Conservation (phyloP, 371 early-diverging fungal genomes). For the Phascolomyces articulosus region DNA sequence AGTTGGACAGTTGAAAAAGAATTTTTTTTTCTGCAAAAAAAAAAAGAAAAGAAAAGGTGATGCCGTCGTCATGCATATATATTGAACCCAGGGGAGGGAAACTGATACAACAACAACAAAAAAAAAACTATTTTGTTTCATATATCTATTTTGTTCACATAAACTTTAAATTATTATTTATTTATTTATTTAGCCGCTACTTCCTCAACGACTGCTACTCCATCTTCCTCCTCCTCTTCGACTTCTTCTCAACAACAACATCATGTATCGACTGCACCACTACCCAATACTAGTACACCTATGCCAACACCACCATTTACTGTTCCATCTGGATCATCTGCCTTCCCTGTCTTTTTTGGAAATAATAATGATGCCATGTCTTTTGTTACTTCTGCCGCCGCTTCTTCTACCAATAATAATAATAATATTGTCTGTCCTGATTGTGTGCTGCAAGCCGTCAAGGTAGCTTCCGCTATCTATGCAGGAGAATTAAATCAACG, state of each 20-base stretch:
- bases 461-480: constrained; percentile 54
- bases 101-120: too few species aligned
- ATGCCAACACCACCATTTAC: constrained; percentile 26
- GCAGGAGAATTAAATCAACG: constrained; percentile 51
- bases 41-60: too few species aligned
- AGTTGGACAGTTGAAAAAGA: too few species aligned
- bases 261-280: background rate
- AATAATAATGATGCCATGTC: constrained; percentile 4
- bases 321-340: constrained; percentile 13
- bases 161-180: background rate
- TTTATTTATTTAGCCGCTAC: background rate
- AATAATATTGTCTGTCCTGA: constrained; percentile 32
- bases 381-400: constrained; percentile 5
- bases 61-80: too few species aligned
- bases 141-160: background rate
- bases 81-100: too few species aligned
- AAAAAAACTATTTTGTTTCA: too few species aligned
- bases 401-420: background rate
- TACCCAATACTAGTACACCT: constrained; percentile 4
- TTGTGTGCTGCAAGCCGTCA: constrained; percentile 47
- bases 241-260: background rate
- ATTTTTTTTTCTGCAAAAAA: background rate
- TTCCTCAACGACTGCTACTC: background rate
- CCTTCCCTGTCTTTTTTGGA: constrained; percentile 17
- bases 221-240: background rate